These are phyloP conservation scores for Exutisphaerella laricina DNA, from an alignment of 2,329 filamentous ascomycete species.

Conservation along the genomic window DNA sequence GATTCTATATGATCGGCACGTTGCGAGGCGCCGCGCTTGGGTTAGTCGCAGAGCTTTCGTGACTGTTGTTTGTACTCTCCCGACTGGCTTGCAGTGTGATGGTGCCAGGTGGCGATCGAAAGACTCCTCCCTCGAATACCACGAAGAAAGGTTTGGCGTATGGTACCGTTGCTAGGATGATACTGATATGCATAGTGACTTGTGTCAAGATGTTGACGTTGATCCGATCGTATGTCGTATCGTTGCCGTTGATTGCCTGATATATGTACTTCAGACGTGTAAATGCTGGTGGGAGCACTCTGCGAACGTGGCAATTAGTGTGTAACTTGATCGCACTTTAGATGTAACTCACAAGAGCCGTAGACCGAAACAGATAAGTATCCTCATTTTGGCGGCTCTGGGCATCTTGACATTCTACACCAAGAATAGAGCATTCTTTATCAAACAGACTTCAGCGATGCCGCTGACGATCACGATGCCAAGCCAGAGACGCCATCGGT, in stretches of 20 bases:
- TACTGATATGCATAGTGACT: conserved; percentile 25
- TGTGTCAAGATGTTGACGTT: conserved; percentile 21
- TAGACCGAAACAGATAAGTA: conserved; percentile 23
- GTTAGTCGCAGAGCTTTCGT: not conserved
- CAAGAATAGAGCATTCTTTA: conserved; percentile 21
- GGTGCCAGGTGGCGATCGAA: conserved; percentile 8
- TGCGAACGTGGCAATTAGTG: not conserved
- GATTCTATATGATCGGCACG: conserved; percentile 9
- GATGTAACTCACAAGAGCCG: conserved; percentile 22
- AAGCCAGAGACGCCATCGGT: conserved; percentile 19
- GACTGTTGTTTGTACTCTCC: too few relatives aligned
- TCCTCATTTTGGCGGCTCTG: conserved; percentile 17
- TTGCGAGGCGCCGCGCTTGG: not conserved
- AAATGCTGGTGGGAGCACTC: conserved; percentile 18
- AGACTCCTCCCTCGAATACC: conserved; percentile 18
- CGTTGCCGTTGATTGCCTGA: conserved; percentile 10
- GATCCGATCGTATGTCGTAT: conserved; percentile 18
- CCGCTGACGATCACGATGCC: conserved; percentile 15
- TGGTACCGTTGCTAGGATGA: conserved; percentile 28
- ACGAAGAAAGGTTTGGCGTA: conserved; percentile 30
- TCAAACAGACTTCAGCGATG: conserved; percentile 21
- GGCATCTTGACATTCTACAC: conserved; percentile 28
- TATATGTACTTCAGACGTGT: conserved; percentile 18
- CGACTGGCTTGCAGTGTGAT: not conserved
- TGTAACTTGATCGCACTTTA: not conserved